Percentiles rank a stretch among this genome's conserved stretches.
Evolutionary conservation across 345 rosid species (phyloP).

Genomic region (Theobroma cacao): DNA sequence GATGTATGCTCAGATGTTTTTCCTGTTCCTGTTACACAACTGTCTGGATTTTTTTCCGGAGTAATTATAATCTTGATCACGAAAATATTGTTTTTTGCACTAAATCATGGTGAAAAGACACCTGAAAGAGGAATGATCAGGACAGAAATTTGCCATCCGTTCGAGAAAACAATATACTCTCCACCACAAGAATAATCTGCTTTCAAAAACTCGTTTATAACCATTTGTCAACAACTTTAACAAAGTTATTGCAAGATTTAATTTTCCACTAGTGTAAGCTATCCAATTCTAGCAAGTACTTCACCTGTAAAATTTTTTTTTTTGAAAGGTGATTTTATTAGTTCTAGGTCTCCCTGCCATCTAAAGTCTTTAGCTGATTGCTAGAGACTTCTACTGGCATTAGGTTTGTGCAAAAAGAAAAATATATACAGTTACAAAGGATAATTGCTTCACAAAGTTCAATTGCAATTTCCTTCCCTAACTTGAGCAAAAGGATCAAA

Average conservation of each 20-base stretch:
- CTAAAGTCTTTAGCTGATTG: too few species aligned
- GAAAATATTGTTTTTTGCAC: background rate
- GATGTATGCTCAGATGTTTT: background rate
- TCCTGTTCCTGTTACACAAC: background rate
- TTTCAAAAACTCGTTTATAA: background rate
- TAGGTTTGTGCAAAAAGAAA: too few species aligned
- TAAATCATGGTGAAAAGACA: slow-evolving; percentile 3
- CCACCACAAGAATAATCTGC: background rate
- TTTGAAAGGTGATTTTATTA: too few species aligned
- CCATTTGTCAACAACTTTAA: background rate
- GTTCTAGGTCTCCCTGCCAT: too few species aligned
- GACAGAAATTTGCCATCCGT: background rate
- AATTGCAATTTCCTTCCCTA: too few species aligned
- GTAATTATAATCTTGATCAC: background rate
- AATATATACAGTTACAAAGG: too few species aligned
- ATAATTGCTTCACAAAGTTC: too few species aligned
- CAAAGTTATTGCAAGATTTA: background rate
- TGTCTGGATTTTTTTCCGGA: background rate
- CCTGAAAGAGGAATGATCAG: background rate
- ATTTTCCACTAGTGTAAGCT: background rate
- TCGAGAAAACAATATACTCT: background rate
- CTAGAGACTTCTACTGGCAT: too few species aligned
- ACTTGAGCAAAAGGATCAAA: too few species aligned
- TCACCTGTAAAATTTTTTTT: too few species aligned
- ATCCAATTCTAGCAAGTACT: background rate